Evolutionary conservation across 805 yeast species (phyloP).

Genomic region (Lachancea kluyveri): DNA sequence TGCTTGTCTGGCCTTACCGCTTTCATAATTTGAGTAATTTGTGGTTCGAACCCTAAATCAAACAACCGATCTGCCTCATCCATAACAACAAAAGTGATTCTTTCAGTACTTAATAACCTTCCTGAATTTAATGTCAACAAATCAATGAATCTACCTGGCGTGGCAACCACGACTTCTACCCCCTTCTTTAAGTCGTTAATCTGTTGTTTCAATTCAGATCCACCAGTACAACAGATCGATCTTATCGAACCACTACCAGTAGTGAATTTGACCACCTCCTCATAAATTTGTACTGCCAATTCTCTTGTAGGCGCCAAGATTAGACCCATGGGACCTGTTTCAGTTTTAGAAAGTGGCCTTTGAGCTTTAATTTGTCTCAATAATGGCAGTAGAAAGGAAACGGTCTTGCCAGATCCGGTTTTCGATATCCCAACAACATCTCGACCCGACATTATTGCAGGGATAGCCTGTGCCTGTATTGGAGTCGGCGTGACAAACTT

Average conservation of each 20-base stretch:
- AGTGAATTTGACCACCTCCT: constrained; percentile 56
- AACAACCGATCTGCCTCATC: constrained; percentile 98
- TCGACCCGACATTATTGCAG: constrained; percentile 82
- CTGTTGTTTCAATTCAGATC: constrained; percentile 75
- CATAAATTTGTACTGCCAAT: constrained; percentile 74
- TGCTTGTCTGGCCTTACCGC: constrained; percentile 82
- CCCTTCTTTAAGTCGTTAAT: constrained; percentile 75
- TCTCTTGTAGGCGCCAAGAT: constrained; percentile 91
- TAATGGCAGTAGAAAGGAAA: constrained; percentile 80
- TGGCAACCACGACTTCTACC: constrained; percentile 77
- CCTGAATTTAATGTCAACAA: constrained; percentile 79
- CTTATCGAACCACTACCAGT: constrained; percentile 31
- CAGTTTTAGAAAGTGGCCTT: constrained; percentile 38
- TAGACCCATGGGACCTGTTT: constrained; percentile 72
- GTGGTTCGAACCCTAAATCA: constrained; percentile 97
- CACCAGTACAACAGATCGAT: constrained; percentile 85
- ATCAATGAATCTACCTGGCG: constrained; percentile 94
- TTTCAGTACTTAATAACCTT: constrained; percentile 51
- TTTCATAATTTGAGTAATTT: constrained; percentile 70
- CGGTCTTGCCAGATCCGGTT: constrained; percentile 94
- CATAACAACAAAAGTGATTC: constrained; percentile 76
- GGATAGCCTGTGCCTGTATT: constrained; percentile 86
- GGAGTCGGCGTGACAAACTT: constrained; percentile 67
- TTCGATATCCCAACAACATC: constrained; percentile 93
- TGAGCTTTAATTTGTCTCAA: constrained; percentile 80